Base-by-base conservation (phyloP, 495 filamentous ascomycete species). In the Podospora anserina region DNA sequence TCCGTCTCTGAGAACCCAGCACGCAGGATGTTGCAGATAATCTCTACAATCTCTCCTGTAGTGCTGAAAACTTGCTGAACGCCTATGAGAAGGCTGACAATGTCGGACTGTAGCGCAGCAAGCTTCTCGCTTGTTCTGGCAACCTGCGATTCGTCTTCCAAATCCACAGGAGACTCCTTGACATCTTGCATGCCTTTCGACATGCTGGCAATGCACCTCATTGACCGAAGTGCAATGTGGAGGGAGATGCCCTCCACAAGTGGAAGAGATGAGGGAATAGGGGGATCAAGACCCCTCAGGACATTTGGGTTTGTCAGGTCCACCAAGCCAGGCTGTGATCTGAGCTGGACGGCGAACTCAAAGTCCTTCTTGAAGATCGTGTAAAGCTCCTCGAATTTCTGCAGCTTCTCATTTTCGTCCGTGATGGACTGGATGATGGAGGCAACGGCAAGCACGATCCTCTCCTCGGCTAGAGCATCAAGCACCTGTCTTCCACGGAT, bases 341-440 rank as follows among this genome's bases (percentile, higher is more conserved):
- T 76, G 9, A 82, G 73, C 63, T 78, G 76, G 5, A 80, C 71
- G 19, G 78, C 74, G 16, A 69, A 73, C 56, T 85, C 74, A n/a
- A 88, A 80, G 70, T 94, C 90, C 23, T 75, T 66, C 57, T 87
- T 86, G 61, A 97, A 83, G 67, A 88, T 88, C 13, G 75, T 75
- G 11, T 97, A 79, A 13, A 98, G 83, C 64, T 85, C 79, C 63
- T 87, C 84, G 11, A 96, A 79, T 2, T 86, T 87, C 30, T 77
- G 80, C 2, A 87, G 77, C 74, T 91, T 91, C 54, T 86, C 78
- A 54, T 84, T 79, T 64, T 95, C 89, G 0, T 84, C 79, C 6
- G 85, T 82, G 30, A 95, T 78, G 44, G 90, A 92, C 72, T 97
- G 92, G 49, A 96, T 87, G 65, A 98, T 91, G 16, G 89, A 88